Conservation (phyloP, 2,329 filamentous ascomycete species). For the Colletotrichum agaves region DNA sequence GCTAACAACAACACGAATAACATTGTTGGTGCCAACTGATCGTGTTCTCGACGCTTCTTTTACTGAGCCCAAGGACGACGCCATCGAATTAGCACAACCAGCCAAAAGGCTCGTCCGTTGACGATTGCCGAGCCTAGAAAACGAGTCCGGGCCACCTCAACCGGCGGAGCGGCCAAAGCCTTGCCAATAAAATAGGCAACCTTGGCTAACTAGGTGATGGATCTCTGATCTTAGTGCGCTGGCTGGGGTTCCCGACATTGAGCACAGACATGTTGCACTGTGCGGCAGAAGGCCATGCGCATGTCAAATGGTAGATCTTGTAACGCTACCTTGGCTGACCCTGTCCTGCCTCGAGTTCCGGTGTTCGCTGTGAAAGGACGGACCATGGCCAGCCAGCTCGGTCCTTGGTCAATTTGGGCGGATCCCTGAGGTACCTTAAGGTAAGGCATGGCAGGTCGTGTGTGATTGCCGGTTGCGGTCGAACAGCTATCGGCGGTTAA, state of each 20-base stretch:
- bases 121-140: conserved; percentile 34
- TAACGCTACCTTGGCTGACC: conserved; percentile 35
- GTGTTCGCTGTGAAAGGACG: not conserved
- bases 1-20: not conserved
- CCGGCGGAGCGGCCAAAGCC: conserved; percentile 5
- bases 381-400: conserved; percentile 4
- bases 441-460: not conserved
- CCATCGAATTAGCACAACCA: conserved; percentile 10
- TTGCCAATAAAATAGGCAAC: not conserved
- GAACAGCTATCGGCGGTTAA: not conserved
- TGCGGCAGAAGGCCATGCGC: conserved; percentile 37
- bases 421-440: not conserved
- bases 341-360: conserved; percentile 7
- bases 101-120: conserved; percentile 19
- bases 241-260: conserved; percentile 27
- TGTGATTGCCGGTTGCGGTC: not conserved
- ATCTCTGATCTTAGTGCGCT: conserved; percentile 35
- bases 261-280: conserved; percentile 38
- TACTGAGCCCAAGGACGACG: conserved; percentile 11
- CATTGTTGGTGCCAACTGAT: not conserved
- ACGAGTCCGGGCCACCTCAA: conserved; percentile 3
- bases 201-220: conserved; percentile 6
- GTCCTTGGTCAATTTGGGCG: conserved; percentile 1
- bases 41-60: conserved; percentile 34
- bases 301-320: conserved; percentile 38